These are phyloP conservation scores for Selenicereus undatus DNA, from an alignment of 148 eudicot genomes.

Conservation along the genomic window DNA sequence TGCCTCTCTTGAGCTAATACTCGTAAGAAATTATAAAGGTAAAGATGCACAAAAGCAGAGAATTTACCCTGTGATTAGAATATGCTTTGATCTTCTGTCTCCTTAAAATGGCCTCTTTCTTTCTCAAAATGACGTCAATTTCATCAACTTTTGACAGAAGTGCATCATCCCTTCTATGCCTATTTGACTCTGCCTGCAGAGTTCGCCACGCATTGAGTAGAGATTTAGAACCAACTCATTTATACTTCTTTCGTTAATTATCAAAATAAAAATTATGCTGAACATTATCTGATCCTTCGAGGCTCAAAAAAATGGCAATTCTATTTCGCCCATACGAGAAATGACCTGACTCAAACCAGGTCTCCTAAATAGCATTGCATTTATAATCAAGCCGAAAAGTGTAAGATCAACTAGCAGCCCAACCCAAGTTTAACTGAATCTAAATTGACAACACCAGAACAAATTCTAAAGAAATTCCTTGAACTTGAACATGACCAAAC, in stretches of 20 bases:
- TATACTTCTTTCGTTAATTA: background rate
- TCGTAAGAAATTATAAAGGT: background rate
- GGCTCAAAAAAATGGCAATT: too few relatives aligned
- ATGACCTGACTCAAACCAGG: too few relatives aligned
- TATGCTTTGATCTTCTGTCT: slow-evolving; percentile 58
- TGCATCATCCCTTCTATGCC: slow-evolving; percentile 58
- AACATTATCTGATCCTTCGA: too few relatives aligned
- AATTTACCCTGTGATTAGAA: slow-evolving; percentile 52
- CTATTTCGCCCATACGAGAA: too few relatives aligned
- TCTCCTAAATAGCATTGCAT: too few relatives aligned
- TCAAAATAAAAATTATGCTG: too few relatives aligned
- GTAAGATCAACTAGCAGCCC: too few relatives aligned
- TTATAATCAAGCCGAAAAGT: too few relatives aligned
- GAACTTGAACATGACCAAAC: background rate
- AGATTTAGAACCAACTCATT: background rate
- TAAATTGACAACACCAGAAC: too few relatives aligned
- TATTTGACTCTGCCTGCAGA: slow-evolving; percentile 48
- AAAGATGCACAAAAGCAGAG: background rate
- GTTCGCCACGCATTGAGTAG: too few relatives aligned
- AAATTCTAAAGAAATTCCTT: background rate
- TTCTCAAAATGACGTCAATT: slow-evolving; percentile 39
- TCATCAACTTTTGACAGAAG: slow-evolving; percentile 51
- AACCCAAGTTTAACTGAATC: too few relatives aligned
- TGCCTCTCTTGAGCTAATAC: background rate
- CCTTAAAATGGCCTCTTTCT: slow-evolving; percentile 56